A percentile compares a stretch with the other conserved stretches of the same genome.
These are phyloP conservation scores for Populus trichocarpa DNA, from an alignment of 441 rosid species.

Conservation along the genomic window DNA sequence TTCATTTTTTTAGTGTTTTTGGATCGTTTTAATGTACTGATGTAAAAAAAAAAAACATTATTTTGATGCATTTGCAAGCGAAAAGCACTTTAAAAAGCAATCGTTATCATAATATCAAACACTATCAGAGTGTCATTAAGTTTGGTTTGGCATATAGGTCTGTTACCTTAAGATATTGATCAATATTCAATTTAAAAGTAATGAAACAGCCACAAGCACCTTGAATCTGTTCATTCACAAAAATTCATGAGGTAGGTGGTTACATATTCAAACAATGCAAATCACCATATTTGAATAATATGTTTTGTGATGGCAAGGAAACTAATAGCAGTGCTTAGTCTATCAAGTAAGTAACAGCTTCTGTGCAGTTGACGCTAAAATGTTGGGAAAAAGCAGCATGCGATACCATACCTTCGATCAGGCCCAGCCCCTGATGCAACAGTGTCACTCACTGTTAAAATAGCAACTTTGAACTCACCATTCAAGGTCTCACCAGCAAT, in stretches of 20 bases:
- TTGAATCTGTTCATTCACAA: background rate
- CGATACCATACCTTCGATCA: slow-evolving; percentile 67
- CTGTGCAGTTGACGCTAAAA: background rate
- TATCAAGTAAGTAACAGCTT: background rate
- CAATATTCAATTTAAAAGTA: background rate
- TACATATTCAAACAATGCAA: background rate
- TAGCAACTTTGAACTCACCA: slow-evolving; percentile 52
- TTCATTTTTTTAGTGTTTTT: too few relatives aligned
- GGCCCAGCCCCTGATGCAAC: slow-evolving; percentile 86
- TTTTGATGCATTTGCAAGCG: too few relatives aligned
- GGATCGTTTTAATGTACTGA: too few relatives aligned
- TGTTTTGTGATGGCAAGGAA: background rate
- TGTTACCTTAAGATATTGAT: too few relatives aligned
- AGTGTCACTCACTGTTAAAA: slow-evolving; percentile 93
- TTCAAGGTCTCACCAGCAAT: slow-evolving; percentile 28
- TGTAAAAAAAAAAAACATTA: too few relatives aligned
- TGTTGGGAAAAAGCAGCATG: slow-evolving; percentile 6
- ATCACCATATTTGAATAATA: background rate
- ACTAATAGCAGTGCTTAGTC: background rate
- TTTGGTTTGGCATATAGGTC: background rate
- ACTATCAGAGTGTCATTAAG: background rate
- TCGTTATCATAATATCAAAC: too few relatives aligned
- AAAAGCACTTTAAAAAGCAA: too few relatives aligned
- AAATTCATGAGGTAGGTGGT: background rate
- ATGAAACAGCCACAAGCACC: background rate